Evolutionary conservation across 1,284 basidiomycete genomes (phyloP).

Genomic region (Caloboletus inedulis): DNA sequence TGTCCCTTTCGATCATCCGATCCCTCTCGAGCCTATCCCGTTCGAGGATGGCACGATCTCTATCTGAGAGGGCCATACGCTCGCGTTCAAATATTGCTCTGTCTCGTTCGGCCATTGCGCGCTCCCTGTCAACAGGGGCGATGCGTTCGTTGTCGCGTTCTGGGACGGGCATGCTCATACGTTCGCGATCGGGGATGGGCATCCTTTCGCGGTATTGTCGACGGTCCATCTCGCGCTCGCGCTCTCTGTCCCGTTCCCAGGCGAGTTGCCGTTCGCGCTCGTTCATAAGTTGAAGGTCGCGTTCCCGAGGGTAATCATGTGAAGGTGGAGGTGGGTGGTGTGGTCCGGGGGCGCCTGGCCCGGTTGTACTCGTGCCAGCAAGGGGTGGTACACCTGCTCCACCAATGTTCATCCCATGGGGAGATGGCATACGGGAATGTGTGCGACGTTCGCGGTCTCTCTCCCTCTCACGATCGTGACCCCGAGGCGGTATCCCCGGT

Average conservation of each 20-base stretch:
- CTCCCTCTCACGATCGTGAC: slow-evolving; percentile 30
- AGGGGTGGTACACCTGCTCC: slow-evolving; percentile 12
- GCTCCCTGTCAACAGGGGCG: slow-evolving; percentile 20
- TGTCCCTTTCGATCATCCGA: slow-evolving; percentile 24
- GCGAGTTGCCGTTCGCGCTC: slow-evolving; percentile 29
- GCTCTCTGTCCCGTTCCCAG: slow-evolving; percentile 31
- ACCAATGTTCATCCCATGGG: slow-evolving; percentile 18
- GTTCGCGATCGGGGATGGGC: slow-evolving; percentile 25
- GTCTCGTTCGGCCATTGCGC: slow-evolving; percentile 25
- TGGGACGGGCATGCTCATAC: slow-evolving; percentile 21
- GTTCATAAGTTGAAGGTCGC: slow-evolving; percentile 21
- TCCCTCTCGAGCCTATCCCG: slow-evolving; percentile 25
- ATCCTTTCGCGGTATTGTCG: slow-evolving; percentile 30
- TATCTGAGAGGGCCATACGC: slow-evolving; percentile 17
- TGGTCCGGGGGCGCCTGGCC: slow-evolving; percentile 24
- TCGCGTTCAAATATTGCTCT: slow-evolving; percentile 26
- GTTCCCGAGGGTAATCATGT: slow-evolving; percentile 27
- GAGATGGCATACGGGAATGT: slow-evolving; percentile 27
- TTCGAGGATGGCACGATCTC: slow-evolving; percentile 22
- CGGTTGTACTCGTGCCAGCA: slow-evolving; percentile 3
- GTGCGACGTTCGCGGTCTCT: slow-evolving; percentile 31
- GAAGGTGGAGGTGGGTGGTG: slow-evolving; percentile 17
- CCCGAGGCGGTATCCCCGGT: slow-evolving; percentile 22
- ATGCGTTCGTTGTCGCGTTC: slow-evolving; percentile 24
- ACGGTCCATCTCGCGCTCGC: slow-evolving; percentile 29